Base-by-base conservation (phyloP, 2,329 filamentous ascomycete genomes). In the Botrytis fabae region DNA sequence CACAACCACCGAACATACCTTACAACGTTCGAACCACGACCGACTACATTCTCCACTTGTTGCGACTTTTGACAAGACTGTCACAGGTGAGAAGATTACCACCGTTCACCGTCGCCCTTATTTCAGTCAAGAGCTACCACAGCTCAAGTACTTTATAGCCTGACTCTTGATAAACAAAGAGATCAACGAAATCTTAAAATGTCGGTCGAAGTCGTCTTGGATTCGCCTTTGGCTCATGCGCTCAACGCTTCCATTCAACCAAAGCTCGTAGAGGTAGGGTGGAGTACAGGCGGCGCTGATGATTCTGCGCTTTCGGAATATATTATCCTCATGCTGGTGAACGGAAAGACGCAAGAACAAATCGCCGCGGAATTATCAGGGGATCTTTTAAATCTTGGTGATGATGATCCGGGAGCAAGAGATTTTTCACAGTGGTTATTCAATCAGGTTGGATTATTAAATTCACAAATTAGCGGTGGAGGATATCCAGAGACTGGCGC, bases 361-460 rank as follows among this genome's bases (percentile, higher is more conserved):
- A 95, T 99, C 77, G 92, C 94, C 16, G 86, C 89, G 61, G 96
- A 99, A 81, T 89, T 99, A 22, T 92, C 95, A 1, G 92, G 91
- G 76, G 96, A 99, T 79, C 88, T 99, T 60, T 88, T 99, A 4
- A 90, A 90, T 73, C 88, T 98, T 7, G 90, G 90, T 4, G 90
- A 94, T 64, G 94, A 97, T 74, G 95, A 98, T 78, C 90, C 92
- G 69, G 91, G 91, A 76, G 93, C 94, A 12, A 89, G 89, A 75
- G 91, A 95, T 71, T 98, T 99, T 81, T 91, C 95, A 75, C 88
- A 87, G 81, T 99, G 96, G 96, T 85, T 99, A n/a, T 98, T 98
- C 81, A 89, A 94, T 72, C 92, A 97, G 81, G 91, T 97, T 74
- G 89, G 92, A 63, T 76, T 84, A 20, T 85, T 96, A 75, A 90